A percentile compares a stretch with the other conserved stretches of the same genome.
Evolutionary conservation across 176 grass and related monocot genomes (phyloP).

Genomic region (Olyra latifolia): DNA sequence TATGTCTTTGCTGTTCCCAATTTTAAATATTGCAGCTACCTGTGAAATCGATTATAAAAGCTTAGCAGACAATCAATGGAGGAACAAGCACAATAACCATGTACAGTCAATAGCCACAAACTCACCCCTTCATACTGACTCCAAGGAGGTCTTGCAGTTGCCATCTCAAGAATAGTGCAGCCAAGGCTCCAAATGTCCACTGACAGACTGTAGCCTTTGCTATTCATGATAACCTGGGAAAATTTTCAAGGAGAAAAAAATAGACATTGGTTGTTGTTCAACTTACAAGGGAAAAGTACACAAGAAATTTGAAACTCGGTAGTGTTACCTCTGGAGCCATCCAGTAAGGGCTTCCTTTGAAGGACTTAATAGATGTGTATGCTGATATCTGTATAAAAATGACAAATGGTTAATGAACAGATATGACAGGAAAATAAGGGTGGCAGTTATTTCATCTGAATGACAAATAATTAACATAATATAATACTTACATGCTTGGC

Average conservation of each 20-base stretch:
- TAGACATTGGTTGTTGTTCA: not conserved
- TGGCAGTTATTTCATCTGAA: not conserved
- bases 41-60: conserved; percentile 36
- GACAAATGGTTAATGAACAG: conserved; percentile 28
- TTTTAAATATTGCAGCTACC: conserved; percentile 99
- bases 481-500: conserved; percentile 85
- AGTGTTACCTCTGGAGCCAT: conserved; percentile 94
- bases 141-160: conserved; percentile 94
- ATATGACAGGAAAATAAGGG: not conserved
- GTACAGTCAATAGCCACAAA: not conserved
- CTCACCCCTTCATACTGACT: conserved; percentile 93
- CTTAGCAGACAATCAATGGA: conserved; percentile 30
- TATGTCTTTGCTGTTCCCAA: conserved; percentile 97
- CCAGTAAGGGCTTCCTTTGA: conserved; percentile 98
- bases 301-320: not conserved
- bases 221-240: conserved; percentile 95
- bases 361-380: conserved; percentile 86
- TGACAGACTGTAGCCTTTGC: conserved; percentile 89
- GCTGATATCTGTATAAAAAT: conserved; percentile 62
- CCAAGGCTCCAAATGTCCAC: conserved; percentile 99
- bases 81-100: not conserved
- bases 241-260: not conserved
- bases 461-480: not conserved
- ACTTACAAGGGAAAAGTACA: not conserved
- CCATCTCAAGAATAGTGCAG: conserved; percentile 98